Conservation (phyloP, 2,329 filamentous ascomycete genomes). For the Pseudomassariella vexata region DNA sequence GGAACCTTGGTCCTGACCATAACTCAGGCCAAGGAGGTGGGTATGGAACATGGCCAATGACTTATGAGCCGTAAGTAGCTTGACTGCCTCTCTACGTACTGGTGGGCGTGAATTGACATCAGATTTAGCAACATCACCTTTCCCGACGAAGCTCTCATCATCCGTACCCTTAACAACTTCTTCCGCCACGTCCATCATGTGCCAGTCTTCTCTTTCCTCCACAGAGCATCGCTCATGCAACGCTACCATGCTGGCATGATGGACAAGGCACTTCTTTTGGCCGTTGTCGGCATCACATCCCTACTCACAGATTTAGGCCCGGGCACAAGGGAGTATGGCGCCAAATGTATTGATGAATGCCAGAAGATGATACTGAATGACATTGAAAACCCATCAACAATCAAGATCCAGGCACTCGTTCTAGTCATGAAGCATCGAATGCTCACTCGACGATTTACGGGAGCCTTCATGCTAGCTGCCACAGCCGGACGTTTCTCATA, state of each 20-base stretch:
- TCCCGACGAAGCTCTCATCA: constrained; percentile 39
- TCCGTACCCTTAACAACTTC: constrained; percentile 50
- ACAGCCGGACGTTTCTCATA: constrained; percentile 40
- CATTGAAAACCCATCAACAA: constrained; percentile 49
- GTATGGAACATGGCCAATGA: constrained; percentile 32
- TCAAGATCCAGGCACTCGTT: constrained; percentile 44
- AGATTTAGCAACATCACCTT: constrained; percentile 31
- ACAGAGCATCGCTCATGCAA: constrained; percentile 55
- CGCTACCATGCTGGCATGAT: constrained; percentile 51
- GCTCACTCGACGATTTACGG: constrained; percentile 36
- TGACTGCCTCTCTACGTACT: constrained; percentile 12
- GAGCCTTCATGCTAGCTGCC: constrained; percentile 42
- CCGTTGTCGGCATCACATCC: constrained; percentile 50
- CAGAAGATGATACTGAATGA: constrained; percentile 46
- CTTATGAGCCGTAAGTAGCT: constrained; percentile 18
- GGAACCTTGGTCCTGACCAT: constrained; percentile 12
- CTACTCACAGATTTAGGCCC: constrained; percentile 49
- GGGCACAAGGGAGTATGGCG: constrained; percentile 45
- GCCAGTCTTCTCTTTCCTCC: constrained; percentile 52
- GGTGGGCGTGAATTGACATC: constrained; percentile 45
- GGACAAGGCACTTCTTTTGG: constrained; percentile 47
- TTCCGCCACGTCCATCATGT: constrained; percentile 55
- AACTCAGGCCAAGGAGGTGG: constrained; percentile 2
- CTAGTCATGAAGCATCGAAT: constrained; percentile 43
- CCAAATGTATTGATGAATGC: constrained; percentile 49